Conservation (phyloP, 352 stramenopile genomes). For the Thraustochytrium sp. region DNA sequence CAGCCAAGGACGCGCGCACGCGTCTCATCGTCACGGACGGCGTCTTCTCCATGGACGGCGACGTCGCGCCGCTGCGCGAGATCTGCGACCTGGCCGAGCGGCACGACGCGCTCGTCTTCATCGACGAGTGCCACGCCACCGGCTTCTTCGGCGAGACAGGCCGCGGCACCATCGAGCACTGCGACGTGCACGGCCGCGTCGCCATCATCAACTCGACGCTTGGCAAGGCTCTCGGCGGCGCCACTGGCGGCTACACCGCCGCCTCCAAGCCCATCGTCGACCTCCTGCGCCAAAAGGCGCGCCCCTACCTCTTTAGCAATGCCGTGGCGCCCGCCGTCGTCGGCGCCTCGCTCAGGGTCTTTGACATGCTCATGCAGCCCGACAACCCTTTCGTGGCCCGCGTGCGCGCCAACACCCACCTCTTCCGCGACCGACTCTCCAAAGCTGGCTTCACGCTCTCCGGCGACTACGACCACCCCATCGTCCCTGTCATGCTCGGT, state of each 20-base stretch:
- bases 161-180: constrained; percentile 83
- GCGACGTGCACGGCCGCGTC: constrained; percentile 72
- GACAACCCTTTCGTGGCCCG: constrained; percentile 64
- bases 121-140: constrained; percentile 88
- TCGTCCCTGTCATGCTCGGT: constrained; percentile 81
- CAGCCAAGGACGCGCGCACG: constrained; percentile 76
- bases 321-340: constrained; percentile 83
- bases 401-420: constrained; percentile 77
- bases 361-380: constrained; percentile 77
- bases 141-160: constrained; percentile 84
- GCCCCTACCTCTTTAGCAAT: constrained; percentile 88
- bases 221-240: constrained; percentile 83
- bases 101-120: constrained; percentile 84
- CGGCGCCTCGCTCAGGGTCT: constrained; percentile 82
- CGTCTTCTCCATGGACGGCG: constrained; percentile 90
- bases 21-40: constrained; percentile 84
- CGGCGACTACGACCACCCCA: constrained; percentile 71
- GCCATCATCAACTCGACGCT: constrained; percentile 90
- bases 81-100: constrained; percentile 80
- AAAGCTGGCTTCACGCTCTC: constrained; percentile 78
- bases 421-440: constrained; percentile 82
- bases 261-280: constrained; percentile 80
- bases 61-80: constrained; percentile 78
- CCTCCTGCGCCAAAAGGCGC: constrained; percentile 75
- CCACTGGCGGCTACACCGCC: constrained; percentile 84